A percentile compares a stretch with the other conserved stretches of the same genome.
Evolutionary conservation across 78 protist genomes (phyloP).

Genomic region (Polysphondylium violaceum): DNA sequence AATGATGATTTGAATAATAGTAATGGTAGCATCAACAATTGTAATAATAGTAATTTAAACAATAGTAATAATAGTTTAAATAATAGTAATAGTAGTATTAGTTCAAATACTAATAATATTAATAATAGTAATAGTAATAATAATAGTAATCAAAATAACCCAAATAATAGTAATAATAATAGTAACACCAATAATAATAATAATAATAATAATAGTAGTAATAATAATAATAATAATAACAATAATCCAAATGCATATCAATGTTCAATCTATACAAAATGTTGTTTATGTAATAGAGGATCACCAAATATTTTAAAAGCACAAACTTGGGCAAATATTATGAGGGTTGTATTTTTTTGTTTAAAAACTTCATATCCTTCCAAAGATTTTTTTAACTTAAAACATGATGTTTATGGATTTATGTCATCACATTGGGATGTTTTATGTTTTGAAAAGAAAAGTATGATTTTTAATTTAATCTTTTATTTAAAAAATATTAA

Average conservation of each 20-base stretch:
- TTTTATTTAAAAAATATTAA: neutral
- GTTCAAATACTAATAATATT: no score
- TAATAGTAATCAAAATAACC: no score
- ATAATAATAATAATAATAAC: neutral
- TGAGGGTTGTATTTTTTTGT: conserved; percentile 52
- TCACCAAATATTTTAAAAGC: neutral
- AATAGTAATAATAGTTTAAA: no score
- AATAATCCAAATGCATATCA: neutral
- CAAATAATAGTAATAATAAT: neutral
- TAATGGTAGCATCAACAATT: no score
- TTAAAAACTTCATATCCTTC: conserved; percentile 1
- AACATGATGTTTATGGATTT: conserved; percentile 36
- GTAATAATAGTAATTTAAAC: no score
- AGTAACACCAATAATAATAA: neutral
- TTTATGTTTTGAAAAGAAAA: conserved; percentile 15
- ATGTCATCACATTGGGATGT: conserved; percentile 42
- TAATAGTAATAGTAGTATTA: no score
- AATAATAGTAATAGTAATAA: no score
- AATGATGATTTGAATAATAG: no score
- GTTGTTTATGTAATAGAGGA: conserved; percentile 23
- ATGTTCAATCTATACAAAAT: conserved; percentile 3
- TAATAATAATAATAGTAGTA: neutral
- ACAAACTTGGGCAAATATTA: conserved; percentile 54
- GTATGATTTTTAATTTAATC: neutral
- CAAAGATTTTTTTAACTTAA: conserved; percentile 12